Evolutionary conservation across 1,284 basidiomycete species (phyloP), one percentile per base, ranked within the genome.

Genomic region (Sphaerobolus stellatus): DNA sequence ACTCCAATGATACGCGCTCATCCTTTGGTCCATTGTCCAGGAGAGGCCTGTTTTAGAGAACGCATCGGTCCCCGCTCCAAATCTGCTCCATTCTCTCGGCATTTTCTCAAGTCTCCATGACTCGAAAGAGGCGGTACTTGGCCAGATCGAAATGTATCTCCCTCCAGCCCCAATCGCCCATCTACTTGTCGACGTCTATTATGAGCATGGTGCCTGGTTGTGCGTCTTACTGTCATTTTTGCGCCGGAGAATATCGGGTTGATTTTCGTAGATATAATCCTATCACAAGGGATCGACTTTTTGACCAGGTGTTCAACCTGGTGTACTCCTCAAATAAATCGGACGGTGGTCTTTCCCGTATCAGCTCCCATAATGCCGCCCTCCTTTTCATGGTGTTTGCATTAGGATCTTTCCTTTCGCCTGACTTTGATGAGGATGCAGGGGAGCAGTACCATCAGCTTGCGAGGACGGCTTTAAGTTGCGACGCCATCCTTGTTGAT

Each of bases 141-240:
- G 48, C 16, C 28, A 30, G 6, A n/a, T 53, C 8, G 36, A 48
- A 28, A 22, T 47, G 20, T 53, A 34, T 40, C 52, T 53, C 27
- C 52, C 52, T 20, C 16, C 29, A 16, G 8, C n/a, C n/a, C 29
- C 28, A 25, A 16, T 53, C 13, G 52, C 52, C 4, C 16, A 20
- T 14, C 14, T 24, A 34, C 52, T 53, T 34, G 22, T 29, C 9
- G 44, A 36, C 13, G 20, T 48, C n/a, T 53, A 53, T 22, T 53
- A 47, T 53, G 52, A 53, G 20, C 45, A 53, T 29, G 52, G 52
- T 16, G 43, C 52, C 18, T 53, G 52, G 52, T 25, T 53, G 52
- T 53, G 24, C 20, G 52, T 30, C 25, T 33, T 18, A 22, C 20
- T 16, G 30, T 27, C n/a, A n/a, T 24, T 24, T 34, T 18, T 30